Evolutionary conservation across 2,329 filamentous ascomycete genomes (phyloP).

Genomic region (Penicillium nordicum): DNA sequence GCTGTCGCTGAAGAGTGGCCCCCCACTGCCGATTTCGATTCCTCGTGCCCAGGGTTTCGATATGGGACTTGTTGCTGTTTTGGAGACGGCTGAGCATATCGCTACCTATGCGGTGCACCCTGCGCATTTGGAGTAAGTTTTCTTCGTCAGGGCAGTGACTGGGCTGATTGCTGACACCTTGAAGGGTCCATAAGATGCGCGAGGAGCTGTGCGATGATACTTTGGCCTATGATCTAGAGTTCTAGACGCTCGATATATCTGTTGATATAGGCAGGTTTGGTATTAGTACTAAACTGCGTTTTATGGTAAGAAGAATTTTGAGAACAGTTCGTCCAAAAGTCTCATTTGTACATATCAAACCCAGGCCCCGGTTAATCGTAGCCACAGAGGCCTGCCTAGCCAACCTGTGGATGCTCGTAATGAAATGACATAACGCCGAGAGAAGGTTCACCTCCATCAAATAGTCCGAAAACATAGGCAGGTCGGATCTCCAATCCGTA

Average conservation of each 20-base stretch:
- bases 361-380: neutral
- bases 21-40: constrained; percentile 40
- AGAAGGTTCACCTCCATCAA: constrained; percentile 18
- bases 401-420: constrained; percentile 10
- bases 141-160: neutral
- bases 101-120: constrained; percentile 45
- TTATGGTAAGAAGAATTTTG: neutral
- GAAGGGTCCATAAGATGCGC: constrained; percentile 40
- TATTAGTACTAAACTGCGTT: neutral
- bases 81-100: constrained; percentile 45
- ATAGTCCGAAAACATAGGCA: constrained; percentile 9
- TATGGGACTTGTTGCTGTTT: constrained; percentile 45
- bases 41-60: constrained; percentile 46
- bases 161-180: neutral
- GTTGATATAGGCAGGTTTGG: neutral
- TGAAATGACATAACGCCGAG: constrained; percentile 20
- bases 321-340: constrained; percentile 1
- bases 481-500: constrained; percentile 20
- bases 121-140: constrained; percentile 45
- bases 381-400: neutral
- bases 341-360: constrained; percentile 12
- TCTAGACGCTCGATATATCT: constrained; percentile 16
- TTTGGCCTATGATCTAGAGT: constrained; percentile 44
- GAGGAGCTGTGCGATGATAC: constrained; percentile 43
- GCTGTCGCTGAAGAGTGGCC: constrained; percentile 35